These are phyloP conservation scores for Cordyceps fumosorosea DNA, from an alignment of 2,329 filamentous ascomycete genomes.

Conservation along the genomic window DNA sequence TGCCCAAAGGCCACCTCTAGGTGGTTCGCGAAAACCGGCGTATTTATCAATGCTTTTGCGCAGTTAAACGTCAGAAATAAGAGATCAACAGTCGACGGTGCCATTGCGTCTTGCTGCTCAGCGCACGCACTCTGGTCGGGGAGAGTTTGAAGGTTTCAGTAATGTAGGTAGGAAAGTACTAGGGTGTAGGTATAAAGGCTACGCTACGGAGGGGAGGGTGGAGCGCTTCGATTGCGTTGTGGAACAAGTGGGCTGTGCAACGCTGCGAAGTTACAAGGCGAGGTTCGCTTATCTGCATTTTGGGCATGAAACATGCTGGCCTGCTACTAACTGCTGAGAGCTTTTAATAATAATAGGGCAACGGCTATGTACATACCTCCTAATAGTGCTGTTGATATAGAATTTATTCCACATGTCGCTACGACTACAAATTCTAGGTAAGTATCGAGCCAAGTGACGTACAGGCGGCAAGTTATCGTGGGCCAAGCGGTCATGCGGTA, in stretches of 20 bases:
- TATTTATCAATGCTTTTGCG: conserved; percentile 63
- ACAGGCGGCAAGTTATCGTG: background rate
- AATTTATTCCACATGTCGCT: background rate
- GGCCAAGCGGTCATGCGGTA: background rate
- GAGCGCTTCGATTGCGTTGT: background rate
- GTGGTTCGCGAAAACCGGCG: conserved; percentile 63
- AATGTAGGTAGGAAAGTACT: background rate
- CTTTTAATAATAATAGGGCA: too few relatives aligned
- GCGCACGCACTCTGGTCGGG: background rate
- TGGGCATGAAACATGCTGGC: background rate
- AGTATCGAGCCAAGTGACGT: background rate
- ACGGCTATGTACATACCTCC: too few relatives aligned
- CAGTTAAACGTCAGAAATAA: conserved; percentile 90
- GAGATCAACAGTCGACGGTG: conserved; percentile 52
- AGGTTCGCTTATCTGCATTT: background rate
- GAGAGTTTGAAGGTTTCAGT: background rate
- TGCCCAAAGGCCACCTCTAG: conserved; percentile 54
- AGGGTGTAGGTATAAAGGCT: too few relatives aligned
- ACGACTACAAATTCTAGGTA: background rate
- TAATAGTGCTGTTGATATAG: too few relatives aligned
- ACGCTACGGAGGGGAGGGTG: background rate
- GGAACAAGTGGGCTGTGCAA: background rate
- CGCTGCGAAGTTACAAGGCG: background rate
- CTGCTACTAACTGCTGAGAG: background rate
- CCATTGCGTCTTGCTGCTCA: conserved; percentile 20